Base-by-base conservation (phyloP, 163 green algal genomes). In the Chlorella variabilis region DNA sequence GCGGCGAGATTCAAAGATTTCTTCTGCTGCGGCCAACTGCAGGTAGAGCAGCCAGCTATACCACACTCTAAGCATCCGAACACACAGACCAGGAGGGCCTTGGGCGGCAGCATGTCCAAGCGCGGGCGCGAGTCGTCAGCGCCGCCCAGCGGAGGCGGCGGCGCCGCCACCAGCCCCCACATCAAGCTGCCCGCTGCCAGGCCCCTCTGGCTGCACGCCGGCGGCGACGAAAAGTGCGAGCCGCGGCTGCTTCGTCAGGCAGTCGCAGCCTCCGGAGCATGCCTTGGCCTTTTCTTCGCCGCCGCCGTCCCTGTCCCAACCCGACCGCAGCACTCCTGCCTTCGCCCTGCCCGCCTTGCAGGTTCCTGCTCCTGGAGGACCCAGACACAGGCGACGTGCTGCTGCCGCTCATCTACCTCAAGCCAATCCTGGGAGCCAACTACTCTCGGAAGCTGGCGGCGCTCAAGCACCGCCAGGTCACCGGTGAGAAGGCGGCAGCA, bases 401-500 rank as follows among this genome's bases (percentile, higher is more conserved):
- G 17, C 82, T 93, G 80, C 90, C 89, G 33, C 86, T 93, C 15
- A 86, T 91, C 58, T 92, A 92, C 83, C 89, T 93, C 82, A 90
- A 91, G 81, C 31, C 36, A 7, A 51, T 93, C 5, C 84, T 93
- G 29, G 85, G 86, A 51, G 85, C 79, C 48, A 93, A 93, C 76
- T 93, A 93, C 83, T 89, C 78, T 33, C 80, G 90, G 49, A 93
- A 93, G 84, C 83, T 93, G 41, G 74, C 80, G 1, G 88, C 61
- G 25, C 33, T 91, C 41, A 91, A 89, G 84, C 59, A 92, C 69
- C 82, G 89, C 21, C 61, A 90, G 29, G 89, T 93, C 23, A 78
- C 38, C 13, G 38, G 67, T 34, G 31, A 79, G 59, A 34, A 5
- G n/a, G 42, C 17, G 6, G 74, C 25, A 51, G 71, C 33, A 23